These are phyloP conservation scores for Magnolia officinalis DNA, from an alignment of 164 flowering plant genomes.

Conservation along the genomic window DNA sequence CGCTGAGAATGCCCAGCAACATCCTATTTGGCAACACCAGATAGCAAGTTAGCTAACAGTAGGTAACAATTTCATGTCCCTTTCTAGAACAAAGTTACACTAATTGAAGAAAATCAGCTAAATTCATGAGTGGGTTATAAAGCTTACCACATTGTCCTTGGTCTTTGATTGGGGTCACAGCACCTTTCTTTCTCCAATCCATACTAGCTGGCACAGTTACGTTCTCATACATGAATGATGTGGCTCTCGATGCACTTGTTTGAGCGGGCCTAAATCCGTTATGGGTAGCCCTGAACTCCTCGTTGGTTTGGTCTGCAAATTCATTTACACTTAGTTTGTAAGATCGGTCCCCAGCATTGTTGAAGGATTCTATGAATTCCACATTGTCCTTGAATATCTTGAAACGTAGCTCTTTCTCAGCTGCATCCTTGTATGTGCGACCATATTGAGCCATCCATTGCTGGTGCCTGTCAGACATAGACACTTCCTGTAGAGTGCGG, in stretches of 20 bases:
- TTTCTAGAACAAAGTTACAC: background rate
- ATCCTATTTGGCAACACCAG: conserved; percentile 9
- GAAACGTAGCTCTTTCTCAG: conserved; percentile 22
- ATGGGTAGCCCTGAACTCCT: conserved; percentile 23
- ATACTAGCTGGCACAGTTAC: conserved; percentile 13
- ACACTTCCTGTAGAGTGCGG: background rate
- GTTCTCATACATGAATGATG: conserved; percentile 5
- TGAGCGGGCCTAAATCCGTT: conserved; percentile 15
- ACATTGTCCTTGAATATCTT: conserved; percentile 32
- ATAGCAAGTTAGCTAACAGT: background rate
- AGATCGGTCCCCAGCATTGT: conserved; percentile 5
- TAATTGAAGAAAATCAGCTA: background rate
- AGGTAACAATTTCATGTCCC: background rate
- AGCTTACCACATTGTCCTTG: conserved; percentile 42
- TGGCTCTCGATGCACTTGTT: background rate
- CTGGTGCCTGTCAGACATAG: conserved; percentile 16
- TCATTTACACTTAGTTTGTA: conserved; percentile 24
- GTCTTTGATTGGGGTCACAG: conserved; percentile 37
- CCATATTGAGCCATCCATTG: conserved; percentile 20
- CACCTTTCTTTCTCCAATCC: conserved; percentile 43
- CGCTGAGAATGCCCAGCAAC: conserved; percentile 35
- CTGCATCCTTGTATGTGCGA: conserved; percentile 8
- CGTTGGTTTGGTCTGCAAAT: conserved; percentile 31
- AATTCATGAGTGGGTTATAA: background rate
- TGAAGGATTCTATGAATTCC: conserved; percentile 24